Percentiles rank a stretch among this genome's conserved stretches.
phyloP scores from a whole-genome alignment of 2,329 filamentous ascomycete species.

The Lachnellula hyalina region DNA sequence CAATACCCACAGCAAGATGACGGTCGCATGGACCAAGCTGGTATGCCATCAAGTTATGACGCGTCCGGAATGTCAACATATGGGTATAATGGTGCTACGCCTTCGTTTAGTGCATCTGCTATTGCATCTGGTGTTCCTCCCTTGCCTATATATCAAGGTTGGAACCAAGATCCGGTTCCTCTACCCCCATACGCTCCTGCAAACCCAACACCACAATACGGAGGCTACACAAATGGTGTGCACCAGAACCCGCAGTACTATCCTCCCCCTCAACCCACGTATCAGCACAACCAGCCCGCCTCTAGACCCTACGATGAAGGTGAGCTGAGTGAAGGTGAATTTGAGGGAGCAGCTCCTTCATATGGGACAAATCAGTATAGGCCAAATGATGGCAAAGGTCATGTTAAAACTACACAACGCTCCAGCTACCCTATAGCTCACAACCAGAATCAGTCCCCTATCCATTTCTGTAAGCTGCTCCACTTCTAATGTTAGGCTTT shows the following conservation, averaged over 20 bases:
- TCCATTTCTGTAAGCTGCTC: conserved; percentile 17
- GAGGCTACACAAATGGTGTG: conserved; percentile 12
- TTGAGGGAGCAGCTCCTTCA: conserved; percentile 35
- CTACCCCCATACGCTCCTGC: conserved; percentile 21
- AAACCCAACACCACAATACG: conserved; percentile 13
- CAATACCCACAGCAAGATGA: conserved; percentile 24
- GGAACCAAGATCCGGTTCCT: conserved; percentile 27
- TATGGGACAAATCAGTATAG: conserved; percentile 29
- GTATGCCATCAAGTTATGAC: conserved; percentile 24
- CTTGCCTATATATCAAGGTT: conserved; percentile 29
- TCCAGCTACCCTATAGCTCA: conserved; percentile 17
- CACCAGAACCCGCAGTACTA: conserved; percentile 21
- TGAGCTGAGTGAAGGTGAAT: conserved; percentile 67
- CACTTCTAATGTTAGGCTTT: neutral
- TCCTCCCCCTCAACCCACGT: conserved; percentile 15
- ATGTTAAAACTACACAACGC: conserved; percentile 21
- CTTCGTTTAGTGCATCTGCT: conserved; percentile 24
- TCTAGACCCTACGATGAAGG: conserved; percentile 56
- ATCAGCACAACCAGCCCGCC: conserved; percentile 18
- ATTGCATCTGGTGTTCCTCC: conserved; percentile 24
- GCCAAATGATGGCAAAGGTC: conserved; percentile 18
- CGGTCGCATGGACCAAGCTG: conserved; percentile 17
- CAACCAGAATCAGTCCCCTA: conserved; percentile 16
- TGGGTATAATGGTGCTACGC: conserved; percentile 25
- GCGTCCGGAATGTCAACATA: conserved; percentile 22